Evolutionary conservation across 495 filamentous ascomycete genomes (phyloP).

Genomic region (Penicillium robsamsonii): DNA sequence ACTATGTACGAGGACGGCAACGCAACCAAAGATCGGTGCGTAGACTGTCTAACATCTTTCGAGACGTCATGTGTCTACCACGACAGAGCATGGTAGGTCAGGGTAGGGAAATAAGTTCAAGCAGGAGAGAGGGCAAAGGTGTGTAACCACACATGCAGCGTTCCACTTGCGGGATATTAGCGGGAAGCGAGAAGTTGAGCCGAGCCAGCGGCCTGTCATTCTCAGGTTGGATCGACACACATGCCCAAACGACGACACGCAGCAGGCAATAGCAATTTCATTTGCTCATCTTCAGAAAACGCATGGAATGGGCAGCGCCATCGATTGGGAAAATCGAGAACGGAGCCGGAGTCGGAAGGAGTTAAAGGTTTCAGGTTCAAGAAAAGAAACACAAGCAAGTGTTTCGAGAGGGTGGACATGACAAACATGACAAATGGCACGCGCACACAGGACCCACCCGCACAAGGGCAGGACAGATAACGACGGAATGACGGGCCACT

Average conservation of each 20-base stretch:
- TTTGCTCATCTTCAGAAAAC: not conserved
- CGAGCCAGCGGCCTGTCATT: conserved; percentile 20
- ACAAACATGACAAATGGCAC: not conserved
- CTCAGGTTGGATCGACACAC: conserved; percentile 4
- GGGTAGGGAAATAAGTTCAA: not conserved
- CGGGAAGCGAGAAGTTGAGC: conserved; percentile 3
- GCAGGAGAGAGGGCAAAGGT: not conserved
- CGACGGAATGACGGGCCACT: conserved; percentile 12
- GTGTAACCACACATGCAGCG: conserved; percentile 1
- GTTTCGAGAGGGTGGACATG: not conserved
- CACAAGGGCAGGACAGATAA: conserved; percentile 4
- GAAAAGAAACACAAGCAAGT: not conserved
- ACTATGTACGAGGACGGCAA: conserved; percentile 27
- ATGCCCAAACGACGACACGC: conserved; percentile 1
- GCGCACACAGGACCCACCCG: conserved; percentile 1
- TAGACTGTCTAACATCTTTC: conserved; percentile 2
- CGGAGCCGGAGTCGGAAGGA: not conserved
- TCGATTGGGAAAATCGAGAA: not conserved
- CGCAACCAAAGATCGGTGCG: not conserved
- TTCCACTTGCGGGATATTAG: not conserved
- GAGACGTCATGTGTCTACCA: not conserved
- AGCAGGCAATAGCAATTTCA: conserved; percentile 1
- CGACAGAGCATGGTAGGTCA: not conserved
- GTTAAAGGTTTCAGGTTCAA: not conserved
- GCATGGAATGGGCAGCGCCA: not conserved